Base-by-base conservation (phyloP, 108 stramenopile genomes). In the Conticribra weissflogii region DNA sequence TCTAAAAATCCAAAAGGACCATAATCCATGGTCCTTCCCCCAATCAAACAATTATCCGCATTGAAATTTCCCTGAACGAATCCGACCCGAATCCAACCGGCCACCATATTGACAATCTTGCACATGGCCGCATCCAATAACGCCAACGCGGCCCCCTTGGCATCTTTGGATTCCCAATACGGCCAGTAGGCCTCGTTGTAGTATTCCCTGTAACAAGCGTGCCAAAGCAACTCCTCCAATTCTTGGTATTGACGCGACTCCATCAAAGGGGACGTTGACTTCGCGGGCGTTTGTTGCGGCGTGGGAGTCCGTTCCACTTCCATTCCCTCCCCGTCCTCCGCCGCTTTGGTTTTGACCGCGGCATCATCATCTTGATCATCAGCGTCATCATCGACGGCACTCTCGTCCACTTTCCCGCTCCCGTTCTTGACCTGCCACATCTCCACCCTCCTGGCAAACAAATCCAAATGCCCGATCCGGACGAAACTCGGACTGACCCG, bases 11-110 rank as follows among this genome's bases (percentile, higher is more conserved):
- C 97, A 75, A 94, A 98, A 19, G 97, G 97, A 14, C 97, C 97
- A 65, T 97, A 97, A 66, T 98, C 96, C 89, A 98, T 95, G 2
- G 97, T 98, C 44, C 66, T 68, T 1, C 75, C 75, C 0, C 66
- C 53, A 22, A 98, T 64, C 9, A 94, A 54, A 56, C 90, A 87
- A 76, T 98, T 98, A 68, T 98, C 97, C 2, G 94, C 91, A 74
- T 98, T 98, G 71, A 97, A 94, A 63, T 96, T 96, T 3, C 96
- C 97, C 70, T 98, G 97, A n/a, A 86, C 81, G 81, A 96, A 98
- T 25, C 97, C 97, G 5, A 96, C 93, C 23, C 96, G 84, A n/a
- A 94, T 55, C 97, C 96, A 96, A 23, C 71, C 79, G 3, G 85
- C 80, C 1, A 93, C 94, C 88, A 97, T 89, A 14, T 69, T 52